These are phyloP conservation scores for Luffa aegyptiaca DNA, from an alignment of 306 rosid genomes.

Conservation along the genomic window DNA sequence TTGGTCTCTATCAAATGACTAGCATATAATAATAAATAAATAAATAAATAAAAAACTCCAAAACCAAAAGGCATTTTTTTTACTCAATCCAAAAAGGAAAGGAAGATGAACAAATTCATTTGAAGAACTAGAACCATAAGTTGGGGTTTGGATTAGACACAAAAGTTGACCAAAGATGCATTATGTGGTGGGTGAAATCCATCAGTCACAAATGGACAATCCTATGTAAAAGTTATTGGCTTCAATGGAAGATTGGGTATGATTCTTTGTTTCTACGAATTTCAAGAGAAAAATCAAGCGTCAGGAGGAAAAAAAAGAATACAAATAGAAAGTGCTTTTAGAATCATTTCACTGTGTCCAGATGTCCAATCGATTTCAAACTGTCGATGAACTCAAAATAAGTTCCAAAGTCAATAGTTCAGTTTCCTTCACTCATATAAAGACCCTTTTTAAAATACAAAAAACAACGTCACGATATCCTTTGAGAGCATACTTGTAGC, in stretches of 20 bases:
- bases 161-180: constrained; percentile 29
- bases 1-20: constrained; percentile 28
- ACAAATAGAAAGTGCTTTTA: too few species aligned
- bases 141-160: constrained; percentile 35
- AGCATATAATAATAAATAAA: too few species aligned
- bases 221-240: background rate
- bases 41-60: background rate
- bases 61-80: constrained; percentile 6
- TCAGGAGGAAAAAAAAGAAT: too few species aligned
- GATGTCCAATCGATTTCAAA: too few species aligned
- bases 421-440: too few species aligned
- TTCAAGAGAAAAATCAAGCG: too few species aligned
- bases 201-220: background rate
- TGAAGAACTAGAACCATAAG: constrained; percentile 6
- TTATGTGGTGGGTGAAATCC: background rate
- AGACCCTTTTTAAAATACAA: too few species aligned
- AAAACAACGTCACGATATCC: too few species aligned
- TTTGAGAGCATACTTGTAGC: too few species aligned
- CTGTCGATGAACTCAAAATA: too few species aligned
- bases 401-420: too few species aligned
- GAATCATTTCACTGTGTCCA: too few species aligned
- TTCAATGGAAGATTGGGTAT: background rate
- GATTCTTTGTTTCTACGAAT: background rate
- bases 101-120: background rate
- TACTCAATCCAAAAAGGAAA: background rate